Evolutionary conservation across 73 alveolate genomes (phyloP).

Genomic region (Tetrahymena borealis): DNA sequence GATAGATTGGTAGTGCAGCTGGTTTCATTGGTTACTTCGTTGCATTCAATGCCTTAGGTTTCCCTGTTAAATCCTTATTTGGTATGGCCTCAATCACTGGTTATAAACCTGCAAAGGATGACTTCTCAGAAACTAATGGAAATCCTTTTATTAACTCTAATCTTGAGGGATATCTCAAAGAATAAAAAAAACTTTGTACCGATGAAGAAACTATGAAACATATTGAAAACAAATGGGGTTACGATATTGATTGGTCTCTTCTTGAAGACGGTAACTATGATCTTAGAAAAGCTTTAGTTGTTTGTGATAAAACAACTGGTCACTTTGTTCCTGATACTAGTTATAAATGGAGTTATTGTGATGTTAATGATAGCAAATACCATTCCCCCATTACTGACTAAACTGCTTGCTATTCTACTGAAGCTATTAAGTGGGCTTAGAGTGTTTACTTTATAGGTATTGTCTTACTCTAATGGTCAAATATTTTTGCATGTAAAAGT

Average conservation of each 20-base stretch:
- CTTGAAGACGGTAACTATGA: slow-evolving; percentile 15
- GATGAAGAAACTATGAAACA: not conserved
- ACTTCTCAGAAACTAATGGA: not conserved
- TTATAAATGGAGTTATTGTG: slow-evolving; percentile 8
- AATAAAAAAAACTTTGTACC: not conserved
- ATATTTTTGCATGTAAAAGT: slow-evolving; percentile 31
- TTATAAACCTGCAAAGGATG: not conserved
- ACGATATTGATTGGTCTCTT: slow-evolving; percentile 37
- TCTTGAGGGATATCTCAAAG: slow-evolving; percentile 8
- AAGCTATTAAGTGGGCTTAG: slow-evolving; percentile 36
- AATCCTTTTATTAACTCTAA: not conserved
- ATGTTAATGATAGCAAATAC: not conserved
- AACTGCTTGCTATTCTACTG: slow-evolving; percentile 29
- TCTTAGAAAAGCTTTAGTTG: slow-evolving; percentile 38
- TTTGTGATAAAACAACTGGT: not conserved
- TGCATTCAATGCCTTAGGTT: slow-evolving; percentile 84
- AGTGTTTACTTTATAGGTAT: slow-evolving; percentile 26
- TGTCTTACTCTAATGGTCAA: slow-evolving; percentile 23
- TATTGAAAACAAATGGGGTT: not conserved
- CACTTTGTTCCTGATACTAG: not conserved
- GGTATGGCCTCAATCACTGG: slow-evolving; percentile 43
- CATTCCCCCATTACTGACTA: not conserved
- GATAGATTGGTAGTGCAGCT: slow-evolving; percentile 63
- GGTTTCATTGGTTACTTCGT: slow-evolving; percentile 68
- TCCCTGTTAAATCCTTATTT: slow-evolving; percentile 52